Evolutionary conservation across 345 rosid species (phyloP).

Genomic region (Adansonia digitata): DNA sequence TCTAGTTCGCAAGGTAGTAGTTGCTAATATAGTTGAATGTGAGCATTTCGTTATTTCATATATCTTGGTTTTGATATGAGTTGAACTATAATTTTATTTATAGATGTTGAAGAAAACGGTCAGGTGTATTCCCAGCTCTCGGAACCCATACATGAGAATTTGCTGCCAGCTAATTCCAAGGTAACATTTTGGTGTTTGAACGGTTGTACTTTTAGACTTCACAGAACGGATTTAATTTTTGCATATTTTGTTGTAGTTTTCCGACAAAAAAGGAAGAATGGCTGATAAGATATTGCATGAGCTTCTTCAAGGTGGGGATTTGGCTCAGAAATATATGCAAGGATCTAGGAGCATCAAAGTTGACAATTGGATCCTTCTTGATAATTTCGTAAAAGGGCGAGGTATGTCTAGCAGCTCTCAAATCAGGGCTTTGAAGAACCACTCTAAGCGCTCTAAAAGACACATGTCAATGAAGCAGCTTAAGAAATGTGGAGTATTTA

Average conservation of each 20-base stretch:
- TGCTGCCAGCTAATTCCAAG: slow-evolving; percentile 41
- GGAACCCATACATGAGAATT: slow-evolving; percentile 50
- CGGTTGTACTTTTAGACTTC: neutral
- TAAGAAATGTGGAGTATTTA: slow-evolving; percentile 57
- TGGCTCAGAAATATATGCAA: slow-evolving; percentile 69
- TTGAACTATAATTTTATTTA: slow-evolving; percentile 9
- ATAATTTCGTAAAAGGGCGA: slow-evolving; percentile 56
- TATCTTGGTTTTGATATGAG: slow-evolving; percentile 5
- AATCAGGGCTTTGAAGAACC: slow-evolving; percentile 34
- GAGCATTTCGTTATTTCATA: neutral
- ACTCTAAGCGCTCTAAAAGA: slow-evolving; percentile 73
- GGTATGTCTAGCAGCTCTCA: slow-evolving; percentile 37
- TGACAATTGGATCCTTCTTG: slow-evolving; percentile 75
- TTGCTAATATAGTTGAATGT: neutral
- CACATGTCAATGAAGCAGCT: slow-evolving; percentile 74
- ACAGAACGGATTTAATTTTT: neutral
- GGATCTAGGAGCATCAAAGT: slow-evolving; percentile 59
- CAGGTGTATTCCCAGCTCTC: slow-evolving; percentile 45
- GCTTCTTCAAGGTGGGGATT: slow-evolving; percentile 79
- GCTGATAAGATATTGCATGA: slow-evolving; percentile 59
- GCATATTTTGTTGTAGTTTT: slow-evolving; percentile 33
- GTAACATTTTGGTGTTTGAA: slow-evolving; percentile 26
- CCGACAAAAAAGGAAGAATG: slow-evolving; percentile 45
- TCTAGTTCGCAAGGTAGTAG: slow-evolving; percentile 20
- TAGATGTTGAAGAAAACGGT: slow-evolving; percentile 49